Base-by-base conservation (phyloP, 805 yeast genomes). In the Kazachstania viticola region DNA sequence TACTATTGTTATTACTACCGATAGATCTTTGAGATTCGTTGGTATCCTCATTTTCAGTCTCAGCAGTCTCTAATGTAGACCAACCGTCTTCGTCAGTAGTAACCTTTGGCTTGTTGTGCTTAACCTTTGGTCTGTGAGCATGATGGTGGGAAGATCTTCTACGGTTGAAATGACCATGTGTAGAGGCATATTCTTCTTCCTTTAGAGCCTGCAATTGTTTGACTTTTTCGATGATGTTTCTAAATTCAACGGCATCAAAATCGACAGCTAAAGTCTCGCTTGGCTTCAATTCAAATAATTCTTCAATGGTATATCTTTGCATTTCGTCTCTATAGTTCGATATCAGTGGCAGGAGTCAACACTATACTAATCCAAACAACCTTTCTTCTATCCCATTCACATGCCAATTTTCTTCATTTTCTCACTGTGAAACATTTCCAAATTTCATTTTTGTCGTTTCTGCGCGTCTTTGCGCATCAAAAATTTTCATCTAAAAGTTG, bases 51-150 rank as follows among this genome's bases (percentile, higher is more conserved):
- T 37, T 36, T 14, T 33, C 44, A 30, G 45, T 42, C 23, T 46
- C 51, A 16, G 40, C 48, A 18, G 38, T 37, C 44, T 73, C 73
- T 36, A 70, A 65, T 15, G 88, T 77, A 36, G 79, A 79, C 88
- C 91, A 81, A 28, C 93, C 93, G 40, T 81, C 88, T 36, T 75
- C 79, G 50, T 80, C 93, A 22, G 77, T 53, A 14, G 67, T 62
- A 22, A 62, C 64, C 41, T 58, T 60, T 38, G 65, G 67, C 44
- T 62, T 64, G 58, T 69, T 69, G 50, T 70, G 75, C 50, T 76
- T 69, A 48, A 76, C 65, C 45, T 65, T 66, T 33, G 79, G 79
- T 54, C 63, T 64, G 14, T 48, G 45, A 29, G 58, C 62, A 31
- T 45, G 49, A 36, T 59, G 62, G 21, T 64, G 61, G 11, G 83